Evolutionary conservation across 2,329 filamentous ascomycete genomes (phyloP).

Genomic region (Aspergillus japonicus): DNA sequence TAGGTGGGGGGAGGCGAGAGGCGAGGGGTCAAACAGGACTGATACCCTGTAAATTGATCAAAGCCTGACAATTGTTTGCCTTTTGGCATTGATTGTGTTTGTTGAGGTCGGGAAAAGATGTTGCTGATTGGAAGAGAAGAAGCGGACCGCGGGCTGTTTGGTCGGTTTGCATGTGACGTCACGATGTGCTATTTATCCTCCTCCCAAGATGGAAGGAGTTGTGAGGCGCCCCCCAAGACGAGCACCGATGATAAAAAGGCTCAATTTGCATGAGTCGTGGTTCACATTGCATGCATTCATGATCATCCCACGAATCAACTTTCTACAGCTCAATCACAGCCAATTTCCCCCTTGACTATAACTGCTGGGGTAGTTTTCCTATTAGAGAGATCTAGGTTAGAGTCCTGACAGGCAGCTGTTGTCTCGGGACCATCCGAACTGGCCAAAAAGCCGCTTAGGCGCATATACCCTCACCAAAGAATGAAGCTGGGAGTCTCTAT

Average conservation of each 20-base stretch:
- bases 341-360: too few species aligned
- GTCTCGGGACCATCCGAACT: neutral
- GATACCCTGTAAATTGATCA: neutral
- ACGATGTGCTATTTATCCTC: neutral
- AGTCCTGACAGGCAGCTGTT: neutral
- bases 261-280: too few species aligned
- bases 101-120: neutral
- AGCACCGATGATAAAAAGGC: too few species aligned
- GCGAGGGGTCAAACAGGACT: neutral
- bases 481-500: neutral
- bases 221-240: too few species aligned
- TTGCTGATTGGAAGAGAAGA: neutral
- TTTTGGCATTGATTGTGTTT: neutral
- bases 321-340: too few species aligned
- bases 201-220: neutral
- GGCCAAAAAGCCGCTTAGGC: too few species aligned
- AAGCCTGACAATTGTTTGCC: neutral
- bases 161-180: neutral
- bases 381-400: neutral
- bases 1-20: too few species aligned
- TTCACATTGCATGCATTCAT: too few species aligned
- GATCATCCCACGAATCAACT: too few species aligned
- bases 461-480: neutral
- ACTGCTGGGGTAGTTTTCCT: neutral
- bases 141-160: neutral